A percentile compares a stretch with the other conserved stretches of the same genome.
phyloP scores from a whole-genome alignment of 176 grass and related monocot genomes.

The Lolium multiflorum region DNA sequence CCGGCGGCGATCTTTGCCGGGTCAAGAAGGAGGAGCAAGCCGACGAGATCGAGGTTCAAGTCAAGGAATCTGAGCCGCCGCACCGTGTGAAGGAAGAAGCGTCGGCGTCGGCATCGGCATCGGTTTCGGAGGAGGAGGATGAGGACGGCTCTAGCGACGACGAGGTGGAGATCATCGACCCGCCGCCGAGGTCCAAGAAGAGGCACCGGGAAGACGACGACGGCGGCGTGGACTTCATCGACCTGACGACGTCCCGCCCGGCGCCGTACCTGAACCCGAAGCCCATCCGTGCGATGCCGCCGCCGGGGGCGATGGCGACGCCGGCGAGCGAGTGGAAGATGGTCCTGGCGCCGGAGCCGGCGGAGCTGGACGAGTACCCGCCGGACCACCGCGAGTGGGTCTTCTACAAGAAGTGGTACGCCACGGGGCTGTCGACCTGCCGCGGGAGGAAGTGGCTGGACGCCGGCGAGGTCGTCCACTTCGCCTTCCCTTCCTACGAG shows the following conservation, averaged over 20 bases:
- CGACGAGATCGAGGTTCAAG: slow-evolving; percentile 6
- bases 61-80: not conserved
- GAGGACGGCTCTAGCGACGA: not conserved
- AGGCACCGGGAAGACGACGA: not conserved
- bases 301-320: not conserved
- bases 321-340: slow-evolving; percentile 49
- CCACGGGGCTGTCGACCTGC: slow-evolving; percentile 72
- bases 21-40: slow-evolving; percentile 23
- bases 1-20: not conserved
- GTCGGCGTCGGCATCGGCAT: not conserved
- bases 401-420: slow-evolving; percentile 65
- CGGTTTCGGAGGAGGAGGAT: not conserved
- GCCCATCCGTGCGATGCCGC: slow-evolving; percentile 37
- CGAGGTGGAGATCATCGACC: slow-evolving; percentile 46
- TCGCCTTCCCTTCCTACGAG: slow-evolving; percentile 65
- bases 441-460: slow-evolving; percentile 61
- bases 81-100: not conserved
- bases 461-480: slow-evolving; percentile 80
- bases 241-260: slow-evolving; percentile 53
- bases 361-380: slow-evolving; percentile 70
- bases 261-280: slow-evolving; percentile 69
- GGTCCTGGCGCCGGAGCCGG: slow-evolving; percentile 48
- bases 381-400: slow-evolving; percentile 72
- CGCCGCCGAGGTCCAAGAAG: slow-evolving; percentile 43
- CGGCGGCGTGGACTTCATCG: slow-evolving; percentile 28